Percentiles rank a stretch among this genome's conserved stretches.
phyloP scores from a whole-genome alignment of 768 basidiomycete genomes.

The Auriscalpium microsporum region DNA sequence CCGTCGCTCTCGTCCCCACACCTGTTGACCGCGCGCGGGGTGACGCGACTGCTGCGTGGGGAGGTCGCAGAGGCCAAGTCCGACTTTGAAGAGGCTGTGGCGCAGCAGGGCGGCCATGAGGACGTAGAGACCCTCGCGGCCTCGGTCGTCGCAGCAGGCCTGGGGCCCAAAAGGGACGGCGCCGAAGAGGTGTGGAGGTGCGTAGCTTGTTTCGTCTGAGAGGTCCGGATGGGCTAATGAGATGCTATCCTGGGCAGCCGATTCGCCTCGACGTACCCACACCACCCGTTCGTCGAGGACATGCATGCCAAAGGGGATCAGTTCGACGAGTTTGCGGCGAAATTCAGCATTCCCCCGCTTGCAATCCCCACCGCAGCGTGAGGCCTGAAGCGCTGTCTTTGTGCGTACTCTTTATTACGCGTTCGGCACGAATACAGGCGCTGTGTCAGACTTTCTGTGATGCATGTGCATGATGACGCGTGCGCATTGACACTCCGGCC shows the following conservation, averaged over 20 bases:
- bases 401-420: background rate
- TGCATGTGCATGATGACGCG: too few relatives aligned
- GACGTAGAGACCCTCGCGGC: constrained; percentile 67
- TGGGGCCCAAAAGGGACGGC: constrained; percentile 52
- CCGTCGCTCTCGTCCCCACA: constrained; percentile 68
- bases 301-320: constrained; percentile 48
- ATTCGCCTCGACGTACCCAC: constrained; percentile 43
- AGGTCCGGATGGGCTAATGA: constrained; percentile 7
- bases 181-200: constrained; percentile 65
- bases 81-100: constrained; percentile 67
- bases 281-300: constrained; percentile 62
- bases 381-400: background rate
- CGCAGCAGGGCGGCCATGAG: constrained; percentile 38
- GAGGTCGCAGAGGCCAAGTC: constrained; percentile 71
- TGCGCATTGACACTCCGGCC: too few relatives aligned
- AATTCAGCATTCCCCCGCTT: constrained; percentile 51
- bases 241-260: constrained; percentile 24
- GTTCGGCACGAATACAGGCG: background rate
- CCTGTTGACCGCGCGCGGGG: constrained; percentile 70
- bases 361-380: constrained; percentile 24
- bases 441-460: background rate
- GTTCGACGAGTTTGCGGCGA: constrained; percentile 57
- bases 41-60: constrained; percentile 69
- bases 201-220: constrained; percentile 21
- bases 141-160: constrained; percentile 51